phyloP scores from a whole-genome alignment of 257 asterid genomes.

The Solanum pinnatisectum region DNA sequence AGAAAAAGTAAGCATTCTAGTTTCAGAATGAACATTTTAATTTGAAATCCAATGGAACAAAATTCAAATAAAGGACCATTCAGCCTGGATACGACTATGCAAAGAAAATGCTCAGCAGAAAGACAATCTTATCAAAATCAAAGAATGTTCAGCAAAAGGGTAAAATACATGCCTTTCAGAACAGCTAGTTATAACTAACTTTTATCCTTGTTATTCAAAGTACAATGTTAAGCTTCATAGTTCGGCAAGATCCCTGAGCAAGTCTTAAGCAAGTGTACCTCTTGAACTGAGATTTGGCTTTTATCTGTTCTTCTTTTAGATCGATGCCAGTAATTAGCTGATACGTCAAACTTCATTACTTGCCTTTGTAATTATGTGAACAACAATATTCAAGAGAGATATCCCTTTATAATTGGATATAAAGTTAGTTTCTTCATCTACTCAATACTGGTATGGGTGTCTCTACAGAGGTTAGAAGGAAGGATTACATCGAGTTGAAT shows the following conservation, averaged over 20 bases:
- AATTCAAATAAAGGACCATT: neutral
- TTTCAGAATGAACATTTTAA: neutral
- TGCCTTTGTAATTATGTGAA: neutral
- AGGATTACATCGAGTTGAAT: neutral
- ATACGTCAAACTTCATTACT: neutral
- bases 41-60: neutral
- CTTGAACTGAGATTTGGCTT: neutral
- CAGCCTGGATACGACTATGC: neutral
- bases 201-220: neutral
- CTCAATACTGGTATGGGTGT: neutral
- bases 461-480: neutral
- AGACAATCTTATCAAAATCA: neutral
- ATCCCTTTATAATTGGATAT: neutral
- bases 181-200: neutral
- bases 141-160: neutral
- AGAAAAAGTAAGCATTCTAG: neutral
- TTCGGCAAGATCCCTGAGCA: neutral
- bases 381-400: neutral
- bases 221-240: neutral
- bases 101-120: neutral
- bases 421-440: neutral
- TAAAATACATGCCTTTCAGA: neutral
- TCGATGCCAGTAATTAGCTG: neutral
- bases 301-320: neutral
- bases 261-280: neutral